Base-by-base conservation (phyloP, 1,284 basidiomycete species). In the Puccinia polysora region DNA sequence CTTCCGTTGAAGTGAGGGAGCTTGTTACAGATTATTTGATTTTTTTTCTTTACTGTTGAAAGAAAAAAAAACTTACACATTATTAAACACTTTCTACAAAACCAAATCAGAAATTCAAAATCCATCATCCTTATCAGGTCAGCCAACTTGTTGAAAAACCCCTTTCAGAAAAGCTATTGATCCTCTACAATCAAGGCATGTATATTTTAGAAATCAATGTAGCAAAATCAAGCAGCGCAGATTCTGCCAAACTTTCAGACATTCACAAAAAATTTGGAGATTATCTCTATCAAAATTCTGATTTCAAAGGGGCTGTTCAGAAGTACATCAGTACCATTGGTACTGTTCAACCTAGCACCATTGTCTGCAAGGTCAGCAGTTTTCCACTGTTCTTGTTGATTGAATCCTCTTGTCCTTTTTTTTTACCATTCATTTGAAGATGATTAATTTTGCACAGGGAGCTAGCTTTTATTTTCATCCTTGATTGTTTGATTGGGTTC, bases 241-340 rank as follows among this genome's bases (percentile, higher is more conserved):
- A 71, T 18, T 43, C 86, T 23, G 81, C 84, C 0, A 88, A 86
- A 53, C 83, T 93, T 2, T 89, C 90, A 0, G 91, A 94, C 76
- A 91, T 96, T 30, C 88, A 92, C 77, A 83, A 86, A 52, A 87
- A 89, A 73, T 97, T 95, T 78, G 95, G 92, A 1, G 94, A 98
- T 78, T 87, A 93, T 78, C 82, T 97, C 7, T 97, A 98, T 77
- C 80, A 82, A 12, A 97, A 96, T 79, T 88, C 88, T 4, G 92
- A 97, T 78, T 96, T 89, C 77, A 95, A 97, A 74, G 89, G 87
- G 4, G 88, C 94, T 0, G 95, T 97, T 88, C 84, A 86, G 43
- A 92, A 97, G 78, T 98, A 90, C 77, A 83, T 95, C 56, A 86
- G 90, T 79, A 97, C 94, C 0, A 88, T 97, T 30, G 92, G 95